phyloP scores from a whole-genome alignment of 768 basidiomycete genomes.

The Rhodotorula sphaerocarpa region DNA sequence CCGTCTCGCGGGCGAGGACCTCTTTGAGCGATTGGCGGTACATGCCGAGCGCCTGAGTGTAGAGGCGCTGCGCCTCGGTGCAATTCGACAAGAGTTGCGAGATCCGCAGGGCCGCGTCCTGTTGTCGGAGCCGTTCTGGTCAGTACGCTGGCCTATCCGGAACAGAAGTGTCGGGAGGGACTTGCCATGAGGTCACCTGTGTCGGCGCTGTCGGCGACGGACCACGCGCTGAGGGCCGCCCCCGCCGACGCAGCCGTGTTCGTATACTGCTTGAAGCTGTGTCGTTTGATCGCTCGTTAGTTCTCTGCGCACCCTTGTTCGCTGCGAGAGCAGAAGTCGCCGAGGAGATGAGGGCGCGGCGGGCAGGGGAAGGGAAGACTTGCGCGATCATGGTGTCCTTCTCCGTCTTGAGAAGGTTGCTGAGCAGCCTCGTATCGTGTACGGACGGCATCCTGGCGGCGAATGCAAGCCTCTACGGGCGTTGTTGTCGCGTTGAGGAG shows the following conservation, averaged over 20 bases:
- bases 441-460: constrained; percentile 8
- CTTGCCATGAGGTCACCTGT: constrained; percentile 35
- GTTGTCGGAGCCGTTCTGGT: neutral
- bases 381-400: constrained; percentile 28
- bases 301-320: too few relatives aligned
- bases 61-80: constrained; percentile 35
- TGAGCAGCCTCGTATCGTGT: constrained; percentile 32
- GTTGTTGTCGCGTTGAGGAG: too few relatives aligned
- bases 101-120: constrained; percentile 35
- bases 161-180: too few relatives aligned
- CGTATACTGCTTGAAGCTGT: constrained; percentile 34
- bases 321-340: too few relatives aligned
- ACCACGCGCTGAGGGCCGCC: constrained; percentile 33
- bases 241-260: constrained; percentile 26
- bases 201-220: constrained; percentile 31
- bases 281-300: too few relatives aligned
- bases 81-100: constrained; percentile 27
- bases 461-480: too few relatives aligned
- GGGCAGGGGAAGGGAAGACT: neutral
- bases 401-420: constrained; percentile 34
- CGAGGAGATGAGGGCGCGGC: neutral
- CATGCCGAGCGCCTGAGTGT: constrained; percentile 31
- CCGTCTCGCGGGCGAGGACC: constrained; percentile 36
- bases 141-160: too few relatives aligned
- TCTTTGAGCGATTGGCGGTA: constrained; percentile 39